These are phyloP conservation scores for Zhuliangozyma parablackwelliae DNA, from an alignment of 1,139 yeast species.

Conservation along the genomic window DNA sequence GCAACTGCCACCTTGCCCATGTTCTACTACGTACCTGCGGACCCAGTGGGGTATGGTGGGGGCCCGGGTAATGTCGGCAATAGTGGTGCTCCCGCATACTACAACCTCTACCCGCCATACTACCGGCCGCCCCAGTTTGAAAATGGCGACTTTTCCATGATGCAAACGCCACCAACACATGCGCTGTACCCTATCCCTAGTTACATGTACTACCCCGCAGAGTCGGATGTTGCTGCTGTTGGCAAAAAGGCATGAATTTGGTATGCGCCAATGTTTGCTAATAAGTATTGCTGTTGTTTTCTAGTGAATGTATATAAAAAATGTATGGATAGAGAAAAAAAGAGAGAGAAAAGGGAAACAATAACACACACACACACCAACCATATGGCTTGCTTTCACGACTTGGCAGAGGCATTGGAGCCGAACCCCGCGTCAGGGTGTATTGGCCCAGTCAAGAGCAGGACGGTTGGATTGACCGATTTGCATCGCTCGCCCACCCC, in stretches of 20 bases:
- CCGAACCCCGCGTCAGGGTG: background rate
- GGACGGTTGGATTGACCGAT: conserved; percentile 2
- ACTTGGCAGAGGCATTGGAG: conserved; percentile 6
- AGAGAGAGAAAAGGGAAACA: background rate
- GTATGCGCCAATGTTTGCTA: background rate
- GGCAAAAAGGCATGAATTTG: conserved; percentile 8
- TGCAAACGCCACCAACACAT: conserved; percentile 1
- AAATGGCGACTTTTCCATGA: conserved; percentile 1
- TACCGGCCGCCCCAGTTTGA: conserved; percentile 4
- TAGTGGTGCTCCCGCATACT: conserved; percentile 9
- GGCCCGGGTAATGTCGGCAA: background rate
- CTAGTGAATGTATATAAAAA: background rate
- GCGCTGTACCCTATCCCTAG: conserved; percentile 10
- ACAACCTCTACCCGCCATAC: conserved; percentile 17
- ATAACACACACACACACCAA: background rate
- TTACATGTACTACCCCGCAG: conserved; percentile 12
- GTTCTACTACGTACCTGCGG: conserved; percentile 21
- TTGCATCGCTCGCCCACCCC: background rate
- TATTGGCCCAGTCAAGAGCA: background rate
- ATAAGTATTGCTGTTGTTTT: background rate
- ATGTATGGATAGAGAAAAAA: too few relatives aligned
- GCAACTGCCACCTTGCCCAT: conserved; percentile 12
- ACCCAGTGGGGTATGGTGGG: conserved; percentile 6
- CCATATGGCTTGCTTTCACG: conserved; percentile 8
- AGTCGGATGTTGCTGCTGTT: conserved; percentile 8